Percentiles rank a stretch among this genome's conserved stretches.
Evolutionary conservation across 1,284 basidiomycete genomes (phyloP).

Genomic region (Sporisorium scitamineum): DNA sequence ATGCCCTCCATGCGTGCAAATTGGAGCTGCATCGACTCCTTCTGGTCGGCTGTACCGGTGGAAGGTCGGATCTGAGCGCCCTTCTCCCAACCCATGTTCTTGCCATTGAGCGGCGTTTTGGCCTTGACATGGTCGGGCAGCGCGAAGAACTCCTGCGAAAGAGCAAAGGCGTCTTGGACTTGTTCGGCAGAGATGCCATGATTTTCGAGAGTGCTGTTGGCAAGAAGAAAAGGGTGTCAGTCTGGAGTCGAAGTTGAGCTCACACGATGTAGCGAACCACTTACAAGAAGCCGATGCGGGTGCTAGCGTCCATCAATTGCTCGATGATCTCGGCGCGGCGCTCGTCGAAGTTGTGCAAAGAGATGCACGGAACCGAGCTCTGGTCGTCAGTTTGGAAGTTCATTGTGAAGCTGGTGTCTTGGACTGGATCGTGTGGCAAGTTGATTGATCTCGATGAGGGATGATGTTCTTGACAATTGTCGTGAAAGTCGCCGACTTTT

Average conservation of each 20-base stretch:
- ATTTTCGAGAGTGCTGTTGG: conserved; percentile 68
- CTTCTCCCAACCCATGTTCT: conserved; percentile 70
- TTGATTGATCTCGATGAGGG: not conserved
- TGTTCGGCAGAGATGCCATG: conserved; percentile 71
- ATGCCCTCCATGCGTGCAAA: conserved; percentile 70
- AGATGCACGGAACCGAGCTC: conserved; percentile 51
- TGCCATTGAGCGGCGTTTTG: conserved; percentile 74
- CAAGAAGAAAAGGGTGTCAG: not conserved
- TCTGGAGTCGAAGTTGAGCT: not conserved
- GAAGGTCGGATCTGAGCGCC: conserved; percentile 71
- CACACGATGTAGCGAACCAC: not conserved
- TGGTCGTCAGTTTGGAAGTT: conserved; percentile 29
- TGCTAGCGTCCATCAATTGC: conserved; percentile 54
- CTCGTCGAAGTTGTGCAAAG: conserved; percentile 51
- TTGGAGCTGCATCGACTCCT: conserved; percentile 72
- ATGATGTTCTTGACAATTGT: not conserved
- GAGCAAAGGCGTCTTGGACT: conserved; percentile 73
- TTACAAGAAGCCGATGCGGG: conserved; percentile 61
- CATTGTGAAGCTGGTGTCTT: not conserved
- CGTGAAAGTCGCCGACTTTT: not conserved
- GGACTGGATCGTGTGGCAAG: not conserved
- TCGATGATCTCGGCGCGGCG: conserved; percentile 57
- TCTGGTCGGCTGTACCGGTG: conserved; percentile 71
- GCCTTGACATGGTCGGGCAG: conserved; percentile 73
- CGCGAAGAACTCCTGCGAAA: conserved; percentile 74